Base-by-base conservation (phyloP, 805 yeast genomes). In the Priceomyces medius region DNA sequence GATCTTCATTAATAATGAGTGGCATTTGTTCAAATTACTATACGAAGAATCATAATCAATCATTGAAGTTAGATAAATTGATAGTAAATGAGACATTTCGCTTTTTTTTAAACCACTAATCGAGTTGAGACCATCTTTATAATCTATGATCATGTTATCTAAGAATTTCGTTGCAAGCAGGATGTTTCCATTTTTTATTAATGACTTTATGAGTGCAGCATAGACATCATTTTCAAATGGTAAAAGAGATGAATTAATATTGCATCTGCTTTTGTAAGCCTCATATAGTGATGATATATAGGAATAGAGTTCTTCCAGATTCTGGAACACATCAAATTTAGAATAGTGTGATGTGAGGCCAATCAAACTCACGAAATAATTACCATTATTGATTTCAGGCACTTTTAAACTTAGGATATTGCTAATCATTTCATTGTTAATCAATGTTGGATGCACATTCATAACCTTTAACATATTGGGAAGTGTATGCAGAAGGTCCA, bases 101-200 rank as follows among this genome's bases (percentile, higher is more conserved):
- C 9, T 13, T 34, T 59, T 59, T 3, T 49, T 35, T 3, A 57
- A 42, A 24, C 42, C 50, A 4, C 37, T 40, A 20, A 40, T 33
- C 20, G 40, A 29, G 10, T 45, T 29, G 19, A 53, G 43, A 7
- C 61, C 59, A 17, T 58, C 51, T 50, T 67, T 68, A 49, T 70
- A 71, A 34, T 76, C 75, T 0, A 66, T 49, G 31, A 83, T 56
- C 4, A 83, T 64, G 31, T 71, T 64, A 53, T 83, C 85, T 50
- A 85, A 61, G 42, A 83, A 72, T 43, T 73, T 67, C 1, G 83
- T 71, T 3, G 88, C 81, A 31, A 73, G 49, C 7, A 67, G 64
- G 27, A 71, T 48, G 47, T 81, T 76, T 31, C 73, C 76, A 33
- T 77, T 75, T 38, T 66, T 63, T 9, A 80, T 68, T 40, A 84